Percentiles rank a stretch among this genome's conserved stretches.
phyloP scores from a whole-genome alignment of 495 filamentous ascomycete species.

The Tuber borchii region DNA sequence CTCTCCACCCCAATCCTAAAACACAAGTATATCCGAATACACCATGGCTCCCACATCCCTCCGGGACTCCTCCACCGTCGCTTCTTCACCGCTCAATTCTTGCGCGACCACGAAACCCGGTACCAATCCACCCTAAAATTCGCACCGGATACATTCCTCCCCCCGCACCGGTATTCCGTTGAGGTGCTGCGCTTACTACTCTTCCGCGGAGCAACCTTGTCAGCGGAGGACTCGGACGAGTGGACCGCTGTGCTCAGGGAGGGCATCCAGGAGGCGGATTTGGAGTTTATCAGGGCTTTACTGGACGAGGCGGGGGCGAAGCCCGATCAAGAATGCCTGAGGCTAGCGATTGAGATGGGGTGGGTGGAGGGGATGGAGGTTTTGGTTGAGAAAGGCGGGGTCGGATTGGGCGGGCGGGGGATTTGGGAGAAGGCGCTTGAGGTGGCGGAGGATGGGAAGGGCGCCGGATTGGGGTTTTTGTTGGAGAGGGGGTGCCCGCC shows the following conservation, averaged over 20 bases:
- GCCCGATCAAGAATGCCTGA: slow-evolving; percentile 18
- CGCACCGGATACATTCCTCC: background rate
- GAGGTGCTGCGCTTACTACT: background rate
- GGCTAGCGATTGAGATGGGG: slow-evolving; percentile 16
- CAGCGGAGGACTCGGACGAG: slow-evolving; percentile 11
- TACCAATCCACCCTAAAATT: slow-evolving; percentile 1
- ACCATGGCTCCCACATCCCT: background rate
- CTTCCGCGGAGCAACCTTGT: slow-evolving; percentile 8
- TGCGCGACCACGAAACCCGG: slow-evolving; percentile 1
- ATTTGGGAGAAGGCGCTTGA: slow-evolving; percentile 28
- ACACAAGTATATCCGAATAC: slow-evolving; percentile 4
- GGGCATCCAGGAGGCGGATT: slow-evolving; percentile 1
- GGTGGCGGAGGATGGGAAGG: background rate
- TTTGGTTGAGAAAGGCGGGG: slow-evolving; percentile 16
- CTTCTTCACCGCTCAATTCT: slow-evolving; percentile 14
- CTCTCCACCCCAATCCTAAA: slow-evolving; percentile 17
- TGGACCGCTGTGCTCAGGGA: slow-evolving; percentile 2
- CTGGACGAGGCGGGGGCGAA: slow-evolving; percentile 6
- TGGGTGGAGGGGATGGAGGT: slow-evolving; percentile 14
- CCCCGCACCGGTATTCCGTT: background rate
- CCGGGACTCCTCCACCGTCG: background rate
- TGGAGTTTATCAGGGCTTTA: slow-evolving; percentile 1
- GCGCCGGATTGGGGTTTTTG: slow-evolving; percentile 15
- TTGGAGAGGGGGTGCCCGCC: slow-evolving; percentile 23
- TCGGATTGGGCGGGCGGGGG: slow-evolving; percentile 10